phyloP scores from a whole-genome alignment of 2,329 filamentous ascomycete genomes.

The Diaporthe longicolla region DNA sequence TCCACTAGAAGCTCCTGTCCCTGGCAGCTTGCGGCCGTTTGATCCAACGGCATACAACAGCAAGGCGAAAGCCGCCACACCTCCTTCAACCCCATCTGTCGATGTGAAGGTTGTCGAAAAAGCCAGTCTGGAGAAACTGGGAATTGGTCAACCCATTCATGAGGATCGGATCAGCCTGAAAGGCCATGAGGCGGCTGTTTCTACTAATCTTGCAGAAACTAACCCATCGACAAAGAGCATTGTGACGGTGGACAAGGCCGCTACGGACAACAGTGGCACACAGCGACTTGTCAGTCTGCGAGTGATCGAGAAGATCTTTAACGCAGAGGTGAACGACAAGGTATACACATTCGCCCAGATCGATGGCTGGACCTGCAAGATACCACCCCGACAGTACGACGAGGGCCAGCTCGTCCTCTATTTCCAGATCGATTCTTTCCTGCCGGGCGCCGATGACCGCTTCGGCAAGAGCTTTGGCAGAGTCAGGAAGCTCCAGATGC shows the following conservation, averaged over 20 bases:
- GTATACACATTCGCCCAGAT: conserved; percentile 40
- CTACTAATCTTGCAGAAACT: neutral
- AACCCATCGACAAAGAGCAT: neutral
- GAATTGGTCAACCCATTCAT: no score
- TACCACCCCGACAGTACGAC: conserved; percentile 42
- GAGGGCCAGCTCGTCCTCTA: conserved; percentile 46
- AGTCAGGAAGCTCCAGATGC: conserved; percentile 2
- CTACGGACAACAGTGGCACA: neutral
- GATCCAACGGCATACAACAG: conserved; percentile 3
- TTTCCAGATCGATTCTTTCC: conserved; percentile 49
- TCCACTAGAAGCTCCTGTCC: neutral
- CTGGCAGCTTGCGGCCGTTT: conserved; percentile 14
- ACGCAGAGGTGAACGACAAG: conserved; percentile 23
- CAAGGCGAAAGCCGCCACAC: neutral
- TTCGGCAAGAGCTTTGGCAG: conserved; percentile 17
- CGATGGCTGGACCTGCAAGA: conserved; percentile 49
- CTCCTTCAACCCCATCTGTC: neutral
- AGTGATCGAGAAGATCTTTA: conserved; percentile 38
- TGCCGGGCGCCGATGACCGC: conserved; percentile 44
- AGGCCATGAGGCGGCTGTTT: neutral
- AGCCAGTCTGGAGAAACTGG: neutral
- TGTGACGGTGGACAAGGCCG: neutral
- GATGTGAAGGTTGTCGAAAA: neutral
- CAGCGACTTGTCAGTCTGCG: conserved; percentile 40
- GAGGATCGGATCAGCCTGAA: neutral